Conservation (phyloP, 306 rosid species). For the Arachis stenosperma region DNA sequence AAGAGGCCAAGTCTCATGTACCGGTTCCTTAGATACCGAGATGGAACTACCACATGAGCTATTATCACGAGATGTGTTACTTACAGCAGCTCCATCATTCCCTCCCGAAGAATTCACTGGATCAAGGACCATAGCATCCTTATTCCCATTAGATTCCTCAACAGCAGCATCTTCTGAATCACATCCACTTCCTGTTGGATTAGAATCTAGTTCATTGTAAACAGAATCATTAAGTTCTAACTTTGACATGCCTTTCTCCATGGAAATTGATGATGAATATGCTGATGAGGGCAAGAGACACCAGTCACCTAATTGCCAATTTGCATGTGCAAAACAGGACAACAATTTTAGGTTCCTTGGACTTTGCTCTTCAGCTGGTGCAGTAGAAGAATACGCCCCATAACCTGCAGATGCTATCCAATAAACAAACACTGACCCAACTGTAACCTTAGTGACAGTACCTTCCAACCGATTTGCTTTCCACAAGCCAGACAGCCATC, state of each 20-base stretch:
- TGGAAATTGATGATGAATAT: slow-evolving; percentile 49
- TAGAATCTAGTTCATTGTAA: slow-evolving; percentile 60
- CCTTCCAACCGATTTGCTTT: slow-evolving; percentile 94
- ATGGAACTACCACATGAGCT: slow-evolving; percentile 68
- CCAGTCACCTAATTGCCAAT: slow-evolving; percentile 99
- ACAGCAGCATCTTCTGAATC: slow-evolving; percentile 72
- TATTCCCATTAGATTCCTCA: slow-evolving; percentile 69
- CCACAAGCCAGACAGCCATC: slow-evolving; percentile 99
- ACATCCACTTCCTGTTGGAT: slow-evolving; percentile 68
- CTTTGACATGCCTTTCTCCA: slow-evolving; percentile 60
- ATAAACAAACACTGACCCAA: slow-evolving; percentile 88
- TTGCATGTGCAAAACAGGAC: slow-evolving; percentile 91
- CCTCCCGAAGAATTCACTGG: slow-evolving; percentile 54
- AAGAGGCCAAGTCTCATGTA: slow-evolving; percentile 83
- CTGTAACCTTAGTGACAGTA: slow-evolving; percentile 87
- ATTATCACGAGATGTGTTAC: slow-evolving; percentile 59
- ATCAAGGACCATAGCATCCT: slow-evolving; percentile 71
- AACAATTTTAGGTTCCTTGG: slow-evolving; percentile 85
- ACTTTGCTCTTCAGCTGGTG: slow-evolving; percentile 95
- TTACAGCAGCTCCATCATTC: slow-evolving; percentile 49
- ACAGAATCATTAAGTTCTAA: slow-evolving; percentile 57
- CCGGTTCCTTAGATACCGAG: slow-evolving; percentile 68
- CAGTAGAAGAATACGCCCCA: slow-evolving; percentile 88
- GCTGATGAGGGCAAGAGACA: slow-evolving; percentile 71
- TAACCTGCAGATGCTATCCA: slow-evolving; percentile 99